Conservation (phyloP, 2,329 filamentous ascomycete genomes). For the Knoxdaviesia proteae region DNA sequence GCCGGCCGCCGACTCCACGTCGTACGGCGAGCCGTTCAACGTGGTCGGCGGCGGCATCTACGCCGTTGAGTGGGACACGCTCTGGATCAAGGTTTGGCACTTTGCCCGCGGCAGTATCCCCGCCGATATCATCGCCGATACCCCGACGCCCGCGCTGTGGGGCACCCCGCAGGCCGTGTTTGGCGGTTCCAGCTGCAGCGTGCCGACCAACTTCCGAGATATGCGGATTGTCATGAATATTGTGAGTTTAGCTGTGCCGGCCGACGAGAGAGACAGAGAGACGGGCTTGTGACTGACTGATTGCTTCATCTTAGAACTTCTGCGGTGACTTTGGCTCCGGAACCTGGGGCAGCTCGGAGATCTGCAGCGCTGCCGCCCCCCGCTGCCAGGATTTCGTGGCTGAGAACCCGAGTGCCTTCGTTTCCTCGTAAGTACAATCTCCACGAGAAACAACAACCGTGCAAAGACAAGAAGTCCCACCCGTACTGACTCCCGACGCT, state of each 20-base stretch:
- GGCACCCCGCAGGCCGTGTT: slow-evolving; percentile 49
- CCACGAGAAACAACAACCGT: no score
- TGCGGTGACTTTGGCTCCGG: no score
- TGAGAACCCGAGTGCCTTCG: slow-evolving; percentile 20
- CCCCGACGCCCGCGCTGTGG: slow-evolving; percentile 46
- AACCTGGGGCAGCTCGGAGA: no score
- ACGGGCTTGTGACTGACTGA: no score
- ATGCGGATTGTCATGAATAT: slow-evolving; percentile 55
- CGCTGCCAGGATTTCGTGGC: slow-evolving; percentile 24
- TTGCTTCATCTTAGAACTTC: no score
- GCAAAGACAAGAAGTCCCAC: no score
- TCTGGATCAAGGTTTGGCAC: slow-evolving; percentile 55
- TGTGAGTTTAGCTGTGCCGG: no score
- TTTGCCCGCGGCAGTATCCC: slow-evolving; percentile 49
- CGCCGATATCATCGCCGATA: slow-evolving; percentile 34
- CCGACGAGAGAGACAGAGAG: no score
- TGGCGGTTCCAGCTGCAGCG: slow-evolving; percentile 41
- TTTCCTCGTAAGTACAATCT: no score
- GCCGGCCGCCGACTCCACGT: slow-evolving; percentile 16
- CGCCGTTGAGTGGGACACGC: slow-evolving; percentile 47
- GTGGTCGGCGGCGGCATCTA: slow-evolving; percentile 44
- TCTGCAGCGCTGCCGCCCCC: slow-evolving; percentile 3
- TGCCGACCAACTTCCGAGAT: slow-evolving; percentile 41
- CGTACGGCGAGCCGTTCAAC: slow-evolving; percentile 48
- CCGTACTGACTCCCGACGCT: slow-evolving; percentile 9